phyloP scores from a whole-genome alignment of 805 yeast species.

The Kazachstania bromeliacearum region DNA sequence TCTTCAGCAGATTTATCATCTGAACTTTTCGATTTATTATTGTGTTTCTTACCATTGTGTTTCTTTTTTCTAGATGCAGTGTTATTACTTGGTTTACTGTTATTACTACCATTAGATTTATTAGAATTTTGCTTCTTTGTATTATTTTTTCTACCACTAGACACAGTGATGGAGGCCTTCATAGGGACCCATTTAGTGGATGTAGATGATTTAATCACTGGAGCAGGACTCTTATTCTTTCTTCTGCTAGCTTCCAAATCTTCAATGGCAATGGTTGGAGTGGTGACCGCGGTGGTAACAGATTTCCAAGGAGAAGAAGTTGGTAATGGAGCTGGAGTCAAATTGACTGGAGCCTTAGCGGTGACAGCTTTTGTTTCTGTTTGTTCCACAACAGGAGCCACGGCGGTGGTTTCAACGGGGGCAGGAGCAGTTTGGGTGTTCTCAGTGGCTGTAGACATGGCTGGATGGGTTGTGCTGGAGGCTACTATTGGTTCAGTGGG shows the following conservation, averaged over 20 bases:
- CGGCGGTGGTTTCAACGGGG: conserved; percentile 4
- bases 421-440: conserved; percentile 1
- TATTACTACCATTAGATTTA: conserved; percentile 7
- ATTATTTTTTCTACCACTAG: conserved; percentile 10
- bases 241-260: conserved; percentile 13
- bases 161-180: conserved; percentile 44
- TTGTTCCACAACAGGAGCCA: conserved; percentile 1
- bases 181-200: conserved; percentile 61
- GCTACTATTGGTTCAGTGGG: too few species aligned
- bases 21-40: background rate
- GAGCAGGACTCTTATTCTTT: conserved; percentile 11
- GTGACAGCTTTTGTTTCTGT: conserved; percentile 8
- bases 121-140: conserved; percentile 8
- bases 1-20: conserved; percentile 5
- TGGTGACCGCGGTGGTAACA: conserved; percentile 18
- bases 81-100: conserved; percentile 6
- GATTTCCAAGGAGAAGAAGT: conserved; percentile 28
- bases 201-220: conserved; percentile 13
- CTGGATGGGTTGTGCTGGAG: background rate
- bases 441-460: conserved; percentile 5
- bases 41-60: background rate
- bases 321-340: conserved; percentile 30
- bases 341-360: conserved; percentile 11
- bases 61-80: conserved; percentile 7
- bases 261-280: conserved; percentile 17